Conservation (phyloP, 1,284 basidiomycete species). For the Xerocomus nothofagi region DNA sequence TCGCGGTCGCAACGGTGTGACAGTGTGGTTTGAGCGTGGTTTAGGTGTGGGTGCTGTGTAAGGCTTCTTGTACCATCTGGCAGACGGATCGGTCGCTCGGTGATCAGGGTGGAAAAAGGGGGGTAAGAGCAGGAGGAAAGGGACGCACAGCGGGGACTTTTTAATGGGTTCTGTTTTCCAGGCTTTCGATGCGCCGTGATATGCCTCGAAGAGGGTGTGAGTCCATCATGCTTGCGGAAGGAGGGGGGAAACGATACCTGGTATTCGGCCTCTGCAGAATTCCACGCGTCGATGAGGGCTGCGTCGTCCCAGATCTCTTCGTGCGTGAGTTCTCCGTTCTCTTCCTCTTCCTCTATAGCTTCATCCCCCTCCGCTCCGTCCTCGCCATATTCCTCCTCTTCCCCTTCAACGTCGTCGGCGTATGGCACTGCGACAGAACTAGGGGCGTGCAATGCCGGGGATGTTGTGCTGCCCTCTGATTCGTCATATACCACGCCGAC, state of each 20-base stretch:
- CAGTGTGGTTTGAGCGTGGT: background rate
- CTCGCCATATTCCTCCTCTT: constrained; percentile 11
- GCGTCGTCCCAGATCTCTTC: constrained; percentile 84
- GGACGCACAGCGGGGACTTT: constrained; percentile 66
- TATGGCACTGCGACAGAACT: background rate
- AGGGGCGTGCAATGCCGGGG: background rate
- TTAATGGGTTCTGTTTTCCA: constrained; percentile 72
- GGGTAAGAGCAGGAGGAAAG: background rate
- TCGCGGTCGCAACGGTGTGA: constrained; percentile 14
- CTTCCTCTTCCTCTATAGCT: constrained; percentile 39
- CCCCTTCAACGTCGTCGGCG: constrained; percentile 16
- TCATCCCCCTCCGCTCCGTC: constrained; percentile 13
- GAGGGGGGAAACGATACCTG: constrained; percentile 42
- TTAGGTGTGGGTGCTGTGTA: constrained; percentile 34
- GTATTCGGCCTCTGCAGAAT: constrained; percentile 77
- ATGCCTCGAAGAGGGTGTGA: constrained; percentile 43
- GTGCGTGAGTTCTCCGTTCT: constrained; percentile 61
- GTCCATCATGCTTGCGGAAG: too few species aligned
- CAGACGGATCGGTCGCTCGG: background rate
- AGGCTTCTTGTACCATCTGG: constrained; percentile 76
- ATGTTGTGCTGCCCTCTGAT: background rate
- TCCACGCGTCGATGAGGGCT: constrained; percentile 76
- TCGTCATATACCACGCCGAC: constrained; percentile 38
- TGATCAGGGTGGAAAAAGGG: background rate
- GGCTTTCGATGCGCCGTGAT: constrained; percentile 63